Evolutionary conservation across 192 early-diverging fungal genomes (phyloP).

Genomic region (Podila epicladia): DNA sequence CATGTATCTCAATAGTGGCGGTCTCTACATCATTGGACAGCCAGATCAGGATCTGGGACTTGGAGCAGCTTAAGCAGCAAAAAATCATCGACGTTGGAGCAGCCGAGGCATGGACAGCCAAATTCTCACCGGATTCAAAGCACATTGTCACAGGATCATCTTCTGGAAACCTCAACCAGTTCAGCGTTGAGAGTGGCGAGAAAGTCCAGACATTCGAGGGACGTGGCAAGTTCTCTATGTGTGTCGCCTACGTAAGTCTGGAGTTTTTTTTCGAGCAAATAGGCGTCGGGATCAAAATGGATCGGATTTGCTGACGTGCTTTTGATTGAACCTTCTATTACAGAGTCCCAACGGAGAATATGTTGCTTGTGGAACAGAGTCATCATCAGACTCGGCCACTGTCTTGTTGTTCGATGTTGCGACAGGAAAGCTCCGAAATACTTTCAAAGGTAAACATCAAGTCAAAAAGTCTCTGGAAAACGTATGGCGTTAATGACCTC

Average conservation of each 20-base stretch:
- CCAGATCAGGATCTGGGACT: constrained; percentile 82
- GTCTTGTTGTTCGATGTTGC: constrained; percentile 77
- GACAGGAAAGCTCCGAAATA: constrained; percentile 71
- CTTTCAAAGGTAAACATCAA: constrained; percentile 56
- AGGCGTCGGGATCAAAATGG: neutral
- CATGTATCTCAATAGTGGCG: constrained; percentile 53
- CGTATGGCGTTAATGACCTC: constrained; percentile 3
- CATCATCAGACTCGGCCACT: constrained; percentile 58
- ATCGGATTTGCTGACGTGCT: too few species aligned
- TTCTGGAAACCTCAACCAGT: constrained; percentile 76
- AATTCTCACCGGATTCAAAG: constrained; percentile 78
- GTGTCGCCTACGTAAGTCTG: constrained; percentile 74
- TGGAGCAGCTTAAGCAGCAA: constrained; percentile 59
- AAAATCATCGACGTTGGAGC: constrained; percentile 73
- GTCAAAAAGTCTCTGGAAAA: neutral
- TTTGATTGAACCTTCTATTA: neutral
- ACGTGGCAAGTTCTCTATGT: constrained; percentile 82
- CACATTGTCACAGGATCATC: constrained; percentile 79
- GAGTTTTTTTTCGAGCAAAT: neutral
- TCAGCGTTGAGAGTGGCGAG: constrained; percentile 71
- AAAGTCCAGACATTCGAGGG: constrained; percentile 75
- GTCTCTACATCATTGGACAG: constrained; percentile 82
- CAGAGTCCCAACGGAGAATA: constrained; percentile 82
- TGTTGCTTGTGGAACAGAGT: constrained; percentile 81
- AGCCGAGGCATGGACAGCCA: constrained; percentile 80